Evolutionary conservation across 1,139 yeast species (phyloP).

Genomic region (Arxiozyma telluris): DNA sequence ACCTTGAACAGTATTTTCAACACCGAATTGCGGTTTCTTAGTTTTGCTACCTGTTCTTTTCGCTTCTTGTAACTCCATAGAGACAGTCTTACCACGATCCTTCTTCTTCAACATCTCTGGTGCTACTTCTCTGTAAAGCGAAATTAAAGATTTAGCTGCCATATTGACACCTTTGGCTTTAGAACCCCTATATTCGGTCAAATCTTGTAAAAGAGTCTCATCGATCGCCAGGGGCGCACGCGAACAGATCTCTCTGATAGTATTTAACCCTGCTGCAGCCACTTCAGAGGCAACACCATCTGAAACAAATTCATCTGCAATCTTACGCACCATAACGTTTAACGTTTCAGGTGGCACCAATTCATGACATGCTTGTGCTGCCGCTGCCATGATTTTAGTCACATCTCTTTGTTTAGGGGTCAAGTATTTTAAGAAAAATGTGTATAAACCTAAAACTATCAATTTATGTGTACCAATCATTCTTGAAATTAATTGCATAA

Average conservation of each 20-base stretch:
- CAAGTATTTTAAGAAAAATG: conserved; percentile 76
- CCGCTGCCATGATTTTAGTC: conserved; percentile 92
- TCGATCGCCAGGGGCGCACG: conserved; percentile 95
- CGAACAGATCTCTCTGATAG: conserved; percentile 83
- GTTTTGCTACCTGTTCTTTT: conserved; percentile 31
- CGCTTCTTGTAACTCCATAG: conserved; percentile 65
- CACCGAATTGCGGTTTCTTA: conserved; percentile 59
- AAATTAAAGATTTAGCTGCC: conserved; percentile 87
- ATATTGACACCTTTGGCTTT: conserved; percentile 87
- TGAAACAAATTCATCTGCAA: conserved; percentile 95
- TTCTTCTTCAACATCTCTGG: conserved; percentile 88
- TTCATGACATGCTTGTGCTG: conserved; percentile 95
- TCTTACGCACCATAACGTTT: conserved; percentile 68
- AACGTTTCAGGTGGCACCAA: conserved; percentile 92
- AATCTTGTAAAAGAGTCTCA: conserved; percentile 74
- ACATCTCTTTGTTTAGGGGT: conserved; percentile 93
- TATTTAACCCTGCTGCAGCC: conserved; percentile 94
- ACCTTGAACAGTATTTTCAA: conserved; percentile 52
- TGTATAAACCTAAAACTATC: conserved; percentile 79
- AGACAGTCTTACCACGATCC: conserved; percentile 87
- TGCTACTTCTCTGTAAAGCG: conserved; percentile 84
- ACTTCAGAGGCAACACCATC: conserved; percentile 98
- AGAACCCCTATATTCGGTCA: conserved; percentile 83
- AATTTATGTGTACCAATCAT: conserved; percentile 90
- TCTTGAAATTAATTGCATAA: conserved; percentile 80